A percentile compares a stretch with the other conserved stretches of the same genome.
These are phyloP conservation scores for Sugiyamaella neomexicana DNA, from an alignment of 1,139 yeast genomes.

Conservation along the genomic window DNA sequence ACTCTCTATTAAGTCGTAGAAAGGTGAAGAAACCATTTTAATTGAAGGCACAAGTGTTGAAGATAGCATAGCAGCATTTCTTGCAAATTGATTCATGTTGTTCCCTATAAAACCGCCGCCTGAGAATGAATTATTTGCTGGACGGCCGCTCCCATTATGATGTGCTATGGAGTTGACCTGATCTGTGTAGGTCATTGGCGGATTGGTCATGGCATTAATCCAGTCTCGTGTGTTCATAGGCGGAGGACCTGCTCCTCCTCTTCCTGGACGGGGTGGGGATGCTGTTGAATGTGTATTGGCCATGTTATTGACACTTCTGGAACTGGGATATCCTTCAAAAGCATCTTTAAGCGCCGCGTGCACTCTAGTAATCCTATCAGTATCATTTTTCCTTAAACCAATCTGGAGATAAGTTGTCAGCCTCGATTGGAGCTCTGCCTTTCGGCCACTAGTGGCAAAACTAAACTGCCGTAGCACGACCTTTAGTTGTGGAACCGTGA, in stretches of 20 bases:
- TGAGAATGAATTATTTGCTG: neutral
- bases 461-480: slow-evolving; percentile 30
- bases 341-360: slow-evolving; percentile 3
- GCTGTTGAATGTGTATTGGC: neutral
- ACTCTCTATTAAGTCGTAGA: slow-evolving; percentile 30
- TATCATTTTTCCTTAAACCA: slow-evolving; percentile 11
- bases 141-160: neutral
- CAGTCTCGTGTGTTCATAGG: slow-evolving; percentile 1
- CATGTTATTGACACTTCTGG: neutral
- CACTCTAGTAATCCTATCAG: slow-evolving; percentile 9
- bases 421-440: slow-evolving; percentile 36
- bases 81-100: neutral
- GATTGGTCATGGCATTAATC: neutral
- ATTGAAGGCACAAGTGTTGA: slow-evolving; percentile 20
- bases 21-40: slow-evolving; percentile 35
- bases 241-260: neutral
- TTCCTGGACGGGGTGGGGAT: neutral
- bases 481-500: slow-evolving; percentile 38
- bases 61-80: neutral
- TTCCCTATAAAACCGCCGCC: neutral
- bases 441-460: slow-evolving; percentile 36
- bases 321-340: neutral
- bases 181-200: slow-evolving; percentile 20
- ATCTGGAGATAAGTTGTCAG: slow-evolving; percentile 25
- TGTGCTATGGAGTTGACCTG: slow-evolving; percentile 16